Evolutionary conservation across 2,329 filamentous ascomycete species (phyloP).

Genomic region (Penicillium sp.): DNA sequence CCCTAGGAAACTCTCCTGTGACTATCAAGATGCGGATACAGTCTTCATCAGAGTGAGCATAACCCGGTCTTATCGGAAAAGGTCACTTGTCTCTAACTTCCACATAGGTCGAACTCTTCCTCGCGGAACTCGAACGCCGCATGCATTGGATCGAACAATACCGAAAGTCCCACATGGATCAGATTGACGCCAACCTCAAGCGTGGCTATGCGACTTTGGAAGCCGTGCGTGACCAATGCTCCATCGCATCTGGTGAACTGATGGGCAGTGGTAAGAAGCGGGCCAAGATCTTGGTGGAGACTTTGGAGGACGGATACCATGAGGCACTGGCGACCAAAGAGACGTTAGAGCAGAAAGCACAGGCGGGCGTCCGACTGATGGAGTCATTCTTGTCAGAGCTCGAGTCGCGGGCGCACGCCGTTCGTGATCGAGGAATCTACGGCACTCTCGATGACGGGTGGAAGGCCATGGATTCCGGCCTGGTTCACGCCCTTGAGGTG

Average conservation of each 20-base stretch:
- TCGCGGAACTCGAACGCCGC: constrained; percentile 81
- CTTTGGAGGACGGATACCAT: constrained; percentile 82
- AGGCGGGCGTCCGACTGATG: constrained; percentile 80
- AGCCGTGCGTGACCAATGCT: constrained; percentile 83
- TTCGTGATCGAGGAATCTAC: constrained; percentile 74
- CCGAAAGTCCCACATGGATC: constrained; percentile 74
- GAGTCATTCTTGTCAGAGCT: constrained; percentile 83
- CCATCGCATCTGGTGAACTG: constrained; percentile 84
- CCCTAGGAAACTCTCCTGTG: constrained; percentile 42
- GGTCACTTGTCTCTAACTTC: constrained; percentile 3
- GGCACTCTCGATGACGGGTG: constrained; percentile 77
- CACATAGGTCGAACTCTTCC: constrained; percentile 46
- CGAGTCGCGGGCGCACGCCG: constrained; percentile 75
- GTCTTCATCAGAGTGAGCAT: constrained; percentile 43
- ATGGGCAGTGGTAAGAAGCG: constrained; percentile 82
- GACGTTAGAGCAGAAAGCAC: constrained; percentile 87
- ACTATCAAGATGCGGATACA: constrained; percentile 46
- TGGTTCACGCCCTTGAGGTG: constrained; percentile 71
- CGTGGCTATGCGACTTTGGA: constrained; percentile 83
- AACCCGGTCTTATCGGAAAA: background rate
- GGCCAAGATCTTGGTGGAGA: constrained; percentile 87
- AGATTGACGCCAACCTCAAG: constrained; percentile 78
- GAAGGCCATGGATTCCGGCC: constrained; percentile 75
- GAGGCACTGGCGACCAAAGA: constrained; percentile 81
- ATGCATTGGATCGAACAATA: constrained; percentile 88